phyloP scores from a whole-genome alignment of 306 rosid species.

The Cotoneaster glaucophyllus region DNA sequence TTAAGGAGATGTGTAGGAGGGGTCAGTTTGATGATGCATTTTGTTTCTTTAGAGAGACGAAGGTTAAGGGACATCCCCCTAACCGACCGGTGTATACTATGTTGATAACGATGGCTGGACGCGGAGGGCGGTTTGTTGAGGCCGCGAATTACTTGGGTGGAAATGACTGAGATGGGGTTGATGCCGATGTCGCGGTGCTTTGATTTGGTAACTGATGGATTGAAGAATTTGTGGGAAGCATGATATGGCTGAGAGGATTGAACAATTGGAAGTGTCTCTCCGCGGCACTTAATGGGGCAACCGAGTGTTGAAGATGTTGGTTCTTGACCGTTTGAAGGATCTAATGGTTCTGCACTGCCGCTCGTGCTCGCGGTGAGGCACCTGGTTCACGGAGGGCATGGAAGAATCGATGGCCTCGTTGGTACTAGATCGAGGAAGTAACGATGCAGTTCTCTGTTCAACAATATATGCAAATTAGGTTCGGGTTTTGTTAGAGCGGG shows the following conservation, averaged over 20 bases:
- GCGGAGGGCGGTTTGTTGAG: slow-evolving; percentile 72
- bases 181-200: slow-evolving; percentile 70
- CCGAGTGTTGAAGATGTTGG: neutral
- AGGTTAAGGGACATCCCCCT: slow-evolving; percentile 80
- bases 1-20: slow-evolving; percentile 71
- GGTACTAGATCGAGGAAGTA: too few species aligned
- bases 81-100: slow-evolving; percentile 83
- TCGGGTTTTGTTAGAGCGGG: too few species aligned
- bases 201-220: slow-evolving; percentile 82
- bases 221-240: slow-evolving; percentile 65
- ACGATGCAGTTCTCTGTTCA: too few species aligned
- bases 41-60: slow-evolving; percentile 88
- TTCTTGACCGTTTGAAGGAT: too few species aligned
- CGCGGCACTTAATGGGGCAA: slow-evolving; percentile 40
- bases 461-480: too few species aligned
- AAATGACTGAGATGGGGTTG: slow-evolving; percentile 80
- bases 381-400: too few species aligned
- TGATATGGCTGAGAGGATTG: too few species aligned
- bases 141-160: slow-evolving; percentile 73
- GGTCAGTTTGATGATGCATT: slow-evolving; percentile 89
- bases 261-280: slow-evolving; percentile 54
- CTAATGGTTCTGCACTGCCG: too few species aligned
- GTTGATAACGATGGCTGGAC: slow-evolving; percentile 86
- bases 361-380: too few species aligned
- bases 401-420: too few species aligned